Evolutionary conservation across 2,329 filamentous ascomycete genomes (phyloP), one percentile per base, ranked within the genome.

Genomic region (Aspergillus phoenicis): DNA sequence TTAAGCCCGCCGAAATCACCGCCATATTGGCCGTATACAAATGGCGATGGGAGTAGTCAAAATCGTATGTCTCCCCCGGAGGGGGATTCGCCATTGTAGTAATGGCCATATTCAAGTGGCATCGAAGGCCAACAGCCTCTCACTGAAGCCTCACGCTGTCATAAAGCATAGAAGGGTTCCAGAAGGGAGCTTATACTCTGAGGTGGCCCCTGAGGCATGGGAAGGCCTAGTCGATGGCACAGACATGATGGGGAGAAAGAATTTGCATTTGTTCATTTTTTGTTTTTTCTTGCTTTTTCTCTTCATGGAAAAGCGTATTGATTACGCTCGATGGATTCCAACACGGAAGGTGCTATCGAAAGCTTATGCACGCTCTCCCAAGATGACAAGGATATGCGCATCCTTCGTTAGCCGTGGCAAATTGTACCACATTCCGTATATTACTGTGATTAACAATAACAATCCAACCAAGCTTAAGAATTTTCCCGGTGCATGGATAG

Each of bases 11-110:
- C 5, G 58, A 52, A 5, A 63, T 22, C 15, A 63, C 38, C 5
- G 20, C 54, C 28, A 56, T 39, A 10, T 49, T 61, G 24, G 59
- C 49, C 13, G 28, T 26, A 22, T 58, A 63, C n/a, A 63, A 33
- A 30, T 52, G 58, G 5, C 43, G 61, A 26, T 61, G 33, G 10
- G 61, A 56, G 30, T 58, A 61, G 26, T 63, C 61, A n/a, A 60
- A 60, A 20, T 63, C 52, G n/a, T 54, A 60, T 8, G 56, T 58
- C 51, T 61, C 54, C 41, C 61, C 61, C 4, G 47, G 43, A 2
- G 58, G 58, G 26, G 60, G 55, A 20, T 24, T 36, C 10, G 36
- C 22, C 20, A 28, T 26, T 53, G 52, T 53, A 22, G n/a, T 39
- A 28, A 24, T 41, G 20, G 22, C 33, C 33, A 53, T 53, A 4